Evolutionary conservation across 2,329 filamentous ascomycete species (phyloP).

Genomic region (Colletotrichum sp.): DNA sequence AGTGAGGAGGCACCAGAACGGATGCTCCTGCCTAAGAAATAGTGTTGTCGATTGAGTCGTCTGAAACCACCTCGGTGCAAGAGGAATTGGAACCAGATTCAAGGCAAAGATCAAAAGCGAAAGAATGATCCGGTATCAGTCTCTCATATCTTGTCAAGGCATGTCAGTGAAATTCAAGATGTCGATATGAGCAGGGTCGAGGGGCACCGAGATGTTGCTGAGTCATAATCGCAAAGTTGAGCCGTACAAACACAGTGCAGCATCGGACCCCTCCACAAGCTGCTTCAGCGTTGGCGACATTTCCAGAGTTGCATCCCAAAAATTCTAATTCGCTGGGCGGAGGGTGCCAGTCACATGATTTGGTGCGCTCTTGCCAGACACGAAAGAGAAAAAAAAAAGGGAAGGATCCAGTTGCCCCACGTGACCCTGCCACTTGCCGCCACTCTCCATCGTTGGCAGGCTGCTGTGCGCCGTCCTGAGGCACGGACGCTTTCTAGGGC

Average conservation of each 20-base stretch:
- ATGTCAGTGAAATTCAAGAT: neutral
- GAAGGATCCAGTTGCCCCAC: neutral
- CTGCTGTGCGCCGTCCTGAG: neutral
- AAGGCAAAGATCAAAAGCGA: fast-evolving
- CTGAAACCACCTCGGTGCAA: neutral
- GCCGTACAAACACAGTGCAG: constrained; percentile 10
- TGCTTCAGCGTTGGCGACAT: neutral
- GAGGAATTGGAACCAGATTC: neutral
- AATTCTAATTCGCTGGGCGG: neutral
- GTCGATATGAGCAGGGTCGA: neutral
- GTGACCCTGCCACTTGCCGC: neutral
- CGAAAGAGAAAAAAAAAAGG: neutral
- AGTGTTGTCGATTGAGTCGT: neutral
- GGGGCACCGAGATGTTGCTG: neutral
- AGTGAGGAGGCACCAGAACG: neutral
- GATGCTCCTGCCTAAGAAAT: neutral
- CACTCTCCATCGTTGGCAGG: neutral
- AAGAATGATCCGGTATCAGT: fast-evolving
- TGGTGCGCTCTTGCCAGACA: neutral
- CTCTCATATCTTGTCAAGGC: too few relatives aligned
- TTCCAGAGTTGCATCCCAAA: neutral
- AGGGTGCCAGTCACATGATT: neutral
- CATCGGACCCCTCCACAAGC: neutral
- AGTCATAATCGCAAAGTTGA: neutral
- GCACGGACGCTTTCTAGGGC: constrained; percentile 40